These are phyloP conservation scores for Chlorociboria aeruginascens DNA, from an alignment of 495 filamentous ascomycete species.

Conservation along the genomic window DNA sequence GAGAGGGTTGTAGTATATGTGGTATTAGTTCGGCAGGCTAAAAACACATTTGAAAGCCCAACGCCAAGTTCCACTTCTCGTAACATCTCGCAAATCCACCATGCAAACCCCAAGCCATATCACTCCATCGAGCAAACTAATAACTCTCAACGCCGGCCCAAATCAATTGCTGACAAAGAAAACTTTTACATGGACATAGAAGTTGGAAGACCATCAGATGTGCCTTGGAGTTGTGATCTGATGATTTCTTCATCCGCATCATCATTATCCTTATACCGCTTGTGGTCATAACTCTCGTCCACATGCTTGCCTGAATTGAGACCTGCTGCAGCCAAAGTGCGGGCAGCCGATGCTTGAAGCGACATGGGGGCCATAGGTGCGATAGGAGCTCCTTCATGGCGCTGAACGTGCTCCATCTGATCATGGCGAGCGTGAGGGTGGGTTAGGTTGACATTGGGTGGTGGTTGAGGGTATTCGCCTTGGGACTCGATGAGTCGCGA, in stretches of 20 bases:
- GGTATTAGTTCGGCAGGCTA: too few species aligned
- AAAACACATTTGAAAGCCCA: too few species aligned
- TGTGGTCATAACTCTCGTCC: slow-evolving; percentile 18
- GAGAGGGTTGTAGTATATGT: too few species aligned
- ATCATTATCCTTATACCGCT: slow-evolving; percentile 21
- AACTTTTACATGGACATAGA: slow-evolving; percentile 6
- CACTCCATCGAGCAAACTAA: background rate
- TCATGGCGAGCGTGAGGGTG: slow-evolving; percentile 15
- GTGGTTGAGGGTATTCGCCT: slow-evolving; percentile 74
- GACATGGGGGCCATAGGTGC: slow-evolving; percentile 27
- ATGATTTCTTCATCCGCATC: slow-evolving; percentile 20
- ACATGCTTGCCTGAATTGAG: slow-evolving; percentile 21
- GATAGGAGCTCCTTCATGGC: slow-evolving; percentile 17
- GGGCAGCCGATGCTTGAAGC: slow-evolving; percentile 28
- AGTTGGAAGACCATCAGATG: slow-evolving; percentile 8
- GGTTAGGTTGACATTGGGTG: slow-evolving; percentile 29
- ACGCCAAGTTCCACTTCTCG: too few species aligned
- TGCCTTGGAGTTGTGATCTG: slow-evolving; percentile 11
- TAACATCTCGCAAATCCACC: too few species aligned
- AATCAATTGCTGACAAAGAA: slow-evolving; percentile 2
- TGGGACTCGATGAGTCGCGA: slow-evolving; percentile 74
- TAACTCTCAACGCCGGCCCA: background rate
- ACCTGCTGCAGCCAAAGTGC: slow-evolving; percentile 21
- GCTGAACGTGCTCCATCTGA: slow-evolving; percentile 5
- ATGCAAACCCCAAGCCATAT: too few species aligned